A percentile compares a stretch with the other conserved stretches of the same genome.
Evolutionary conservation across 2,329 filamentous ascomycete genomes (phyloP).

Genomic region (Penicillium capsulatum): DNA sequence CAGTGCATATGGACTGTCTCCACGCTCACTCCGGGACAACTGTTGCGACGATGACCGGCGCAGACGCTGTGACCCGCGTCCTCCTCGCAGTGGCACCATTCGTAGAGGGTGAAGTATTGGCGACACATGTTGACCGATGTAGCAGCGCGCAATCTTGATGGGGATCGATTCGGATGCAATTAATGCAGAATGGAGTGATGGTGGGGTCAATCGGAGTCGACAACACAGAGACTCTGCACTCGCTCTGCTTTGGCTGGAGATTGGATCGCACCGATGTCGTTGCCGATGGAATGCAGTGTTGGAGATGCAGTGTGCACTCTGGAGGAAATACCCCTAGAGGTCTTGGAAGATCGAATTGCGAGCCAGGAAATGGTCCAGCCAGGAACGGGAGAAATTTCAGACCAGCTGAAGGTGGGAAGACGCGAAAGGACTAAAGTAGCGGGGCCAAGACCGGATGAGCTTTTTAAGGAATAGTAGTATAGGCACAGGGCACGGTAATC

Average conservation of each 20-base stretch:
- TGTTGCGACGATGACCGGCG: conserved; percentile 23
- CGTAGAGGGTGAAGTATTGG: conserved; percentile 36
- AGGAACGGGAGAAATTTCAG: conserved; percentile 13
- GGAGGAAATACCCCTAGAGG: not conserved
- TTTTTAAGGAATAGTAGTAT: conserved; percentile 10
- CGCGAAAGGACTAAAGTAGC: not conserved
- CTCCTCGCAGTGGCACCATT: conserved; percentile 39
- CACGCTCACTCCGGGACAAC: conserved; percentile 30
- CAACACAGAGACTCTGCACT: no score
- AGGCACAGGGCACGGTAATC: conserved; percentile 7
- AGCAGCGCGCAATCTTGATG: conserved; percentile 1
- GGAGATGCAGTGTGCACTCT: not conserved
- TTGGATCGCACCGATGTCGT: no score
- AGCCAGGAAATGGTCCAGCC: not conserved
- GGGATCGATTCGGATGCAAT: not conserved
- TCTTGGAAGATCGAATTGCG: not conserved
- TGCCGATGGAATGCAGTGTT: no score
- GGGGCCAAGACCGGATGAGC: conserved; percentile 1
- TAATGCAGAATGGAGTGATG: no score
- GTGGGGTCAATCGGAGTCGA: no score
- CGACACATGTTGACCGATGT: conserved; percentile 29
- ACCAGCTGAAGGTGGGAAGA: conserved; percentile 18
- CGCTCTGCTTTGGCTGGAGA: no score
- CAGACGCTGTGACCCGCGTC: conserved; percentile 32
- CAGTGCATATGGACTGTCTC: conserved; percentile 40